A percentile compares a stretch with the other conserved stretches of the same genome.
These are phyloP conservation scores for Didymella arachidicola DNA, from an alignment of 2,329 filamentous ascomycete genomes.

Conservation along the genomic window DNA sequence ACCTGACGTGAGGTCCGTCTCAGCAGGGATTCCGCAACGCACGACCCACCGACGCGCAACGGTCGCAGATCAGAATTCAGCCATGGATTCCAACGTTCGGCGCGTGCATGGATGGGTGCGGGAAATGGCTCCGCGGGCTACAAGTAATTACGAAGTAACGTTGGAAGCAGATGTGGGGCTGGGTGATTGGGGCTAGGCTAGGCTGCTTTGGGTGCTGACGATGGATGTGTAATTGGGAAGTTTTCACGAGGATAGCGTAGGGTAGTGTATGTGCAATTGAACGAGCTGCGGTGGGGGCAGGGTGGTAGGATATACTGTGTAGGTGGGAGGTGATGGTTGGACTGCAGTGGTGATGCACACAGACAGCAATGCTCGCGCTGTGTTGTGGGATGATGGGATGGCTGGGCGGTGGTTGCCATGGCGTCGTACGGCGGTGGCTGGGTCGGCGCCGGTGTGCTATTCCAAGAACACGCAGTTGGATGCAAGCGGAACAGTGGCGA, in stretches of 20 bases:
- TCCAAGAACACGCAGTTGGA: constrained; percentile 7
- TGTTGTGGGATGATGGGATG: not conserved
- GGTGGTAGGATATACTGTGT: not conserved
- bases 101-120: no score
- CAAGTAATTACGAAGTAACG: not conserved
- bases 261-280: not conserved
- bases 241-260: not conserved
- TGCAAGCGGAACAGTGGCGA: constrained; percentile 11
- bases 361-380: no score
- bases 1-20: not conserved
- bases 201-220: not conserved
- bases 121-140: not conserved
- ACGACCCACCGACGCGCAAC: constrained; percentile 10
- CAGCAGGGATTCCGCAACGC: not conserved
- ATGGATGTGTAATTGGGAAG: not conserved
- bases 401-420: constrained; percentile 5
- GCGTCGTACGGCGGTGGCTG: constrained; percentile 10
- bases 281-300: not conserved
- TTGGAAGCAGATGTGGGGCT: not conserved
- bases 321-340: no score
- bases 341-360: not conserved
- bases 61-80: not conserved
- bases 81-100: not conserved
- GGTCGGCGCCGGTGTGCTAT: not conserved
- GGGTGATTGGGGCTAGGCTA: not conserved